Evolutionary conservation across 441 rosid species (phyloP), one percentile per base, ranked within the genome.

Genomic region (Croton setiger): DNA sequence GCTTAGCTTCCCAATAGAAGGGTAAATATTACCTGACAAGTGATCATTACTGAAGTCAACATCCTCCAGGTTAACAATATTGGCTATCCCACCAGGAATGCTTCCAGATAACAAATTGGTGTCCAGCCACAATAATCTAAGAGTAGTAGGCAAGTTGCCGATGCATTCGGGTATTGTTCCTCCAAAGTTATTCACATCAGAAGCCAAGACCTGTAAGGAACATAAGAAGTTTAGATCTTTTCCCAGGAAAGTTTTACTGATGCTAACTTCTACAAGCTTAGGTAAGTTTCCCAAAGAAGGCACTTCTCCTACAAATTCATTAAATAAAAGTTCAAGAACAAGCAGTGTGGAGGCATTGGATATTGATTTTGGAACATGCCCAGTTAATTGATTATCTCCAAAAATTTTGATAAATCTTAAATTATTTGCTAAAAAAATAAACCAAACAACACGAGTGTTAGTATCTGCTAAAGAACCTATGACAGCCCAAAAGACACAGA

Each of bases 71-170:
- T 43, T 68, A 47, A 51, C 51, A 2, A 84, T 76, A 27, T 76
- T 76, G 14, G 68, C 45, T 15, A 82, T 58, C 14, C 21, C 79
- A n/a, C 27, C 21, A 1, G 81, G 84, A 18, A 84, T 70, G 6
- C 17, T 66, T 47, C 75, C 75, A 7, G 4, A 61, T 20, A 72
- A 59, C 33, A 10, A 5, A 52, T 70, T 75, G 18, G 52, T 14
- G 7, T 10, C 5, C 2, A 70, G 35, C 1, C 0, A 10, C 2
- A 76, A 58, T 3, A 8, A 1, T 11, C 4, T 3, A 4, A 64
- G 70, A 17, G 6, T 45, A 13, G 37, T 3, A 0, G 76, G 60
- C 7, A 80, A 48, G 48, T 80, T 80, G 9, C 66, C 43, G 5
- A 80, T 65, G 8, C 45, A 52, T 2, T 51, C 5, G 1, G 80